Percentiles rank a stretch among this genome's conserved stretches.
phyloP scores from a whole-genome alignment of 108 stramenopile species.

The Cylindrotheca closterium region DNA sequence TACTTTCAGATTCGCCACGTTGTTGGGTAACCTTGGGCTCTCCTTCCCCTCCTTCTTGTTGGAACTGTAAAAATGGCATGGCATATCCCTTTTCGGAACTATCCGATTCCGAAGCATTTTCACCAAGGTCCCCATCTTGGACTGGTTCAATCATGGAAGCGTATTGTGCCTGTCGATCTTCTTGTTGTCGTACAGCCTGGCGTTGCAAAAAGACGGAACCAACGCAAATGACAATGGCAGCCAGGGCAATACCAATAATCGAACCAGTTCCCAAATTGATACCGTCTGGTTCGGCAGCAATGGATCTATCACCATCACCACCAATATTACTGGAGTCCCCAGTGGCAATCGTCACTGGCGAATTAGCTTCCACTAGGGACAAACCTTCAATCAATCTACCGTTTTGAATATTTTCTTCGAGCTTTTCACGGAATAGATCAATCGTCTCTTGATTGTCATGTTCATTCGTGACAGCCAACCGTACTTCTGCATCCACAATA shows the following conservation, averaged over 20 bases:
- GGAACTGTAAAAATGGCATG: too few relatives aligned
- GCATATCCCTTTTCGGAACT: too few relatives aligned
- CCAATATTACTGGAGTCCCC: neutral
- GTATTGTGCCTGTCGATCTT: too few relatives aligned
- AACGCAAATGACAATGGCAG: conserved; percentile 20
- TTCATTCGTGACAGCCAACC: too few relatives aligned
- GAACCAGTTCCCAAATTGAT: conserved; percentile 11
- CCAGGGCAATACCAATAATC: conserved; percentile 47
- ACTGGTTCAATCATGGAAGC: too few relatives aligned
- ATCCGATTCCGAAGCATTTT: too few relatives aligned
- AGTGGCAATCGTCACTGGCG: conserved; percentile 21
- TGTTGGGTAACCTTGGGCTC: too few relatives aligned
- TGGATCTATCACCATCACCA: neutral
- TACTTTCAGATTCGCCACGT: too few relatives aligned
- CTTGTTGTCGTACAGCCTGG: too few relatives aligned
- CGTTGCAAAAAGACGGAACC: too few relatives aligned
- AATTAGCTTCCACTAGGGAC: conserved; percentile 2
- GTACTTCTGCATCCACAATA: too few relatives aligned
- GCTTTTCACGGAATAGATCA: conserved; percentile 2
- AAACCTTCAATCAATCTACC: conserved; percentile 28
- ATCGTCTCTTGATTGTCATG: neutral
- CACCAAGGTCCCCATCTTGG: too few relatives aligned
- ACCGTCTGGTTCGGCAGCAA: neutral
- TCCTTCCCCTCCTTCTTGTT: conserved; percentile 8
- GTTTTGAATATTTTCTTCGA: conserved; percentile 14